Evolutionary conservation across 805 yeast species (phyloP).

Genomic region (Wickerhamiella australiensis): DNA sequence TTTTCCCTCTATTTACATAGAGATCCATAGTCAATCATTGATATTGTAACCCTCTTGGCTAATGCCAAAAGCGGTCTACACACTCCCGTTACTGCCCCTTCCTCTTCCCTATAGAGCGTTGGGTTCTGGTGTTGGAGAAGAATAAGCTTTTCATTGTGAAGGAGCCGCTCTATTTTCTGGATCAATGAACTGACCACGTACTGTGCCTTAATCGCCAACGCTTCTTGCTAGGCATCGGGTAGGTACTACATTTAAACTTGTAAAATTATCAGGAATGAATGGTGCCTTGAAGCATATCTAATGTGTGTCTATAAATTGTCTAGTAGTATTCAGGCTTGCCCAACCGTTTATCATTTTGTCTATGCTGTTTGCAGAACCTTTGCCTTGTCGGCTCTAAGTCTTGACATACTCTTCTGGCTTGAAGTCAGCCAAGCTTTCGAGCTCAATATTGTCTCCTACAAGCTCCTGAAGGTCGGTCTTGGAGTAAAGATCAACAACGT

Average conservation of each 20-base stretch:
- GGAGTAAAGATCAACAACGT: constrained; percentile 25
- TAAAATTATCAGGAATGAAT: too few species aligned
- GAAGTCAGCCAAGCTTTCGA: constrained; percentile 42
- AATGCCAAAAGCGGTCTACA: neutral
- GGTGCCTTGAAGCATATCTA: too few species aligned
- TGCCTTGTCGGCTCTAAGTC: too few species aligned
- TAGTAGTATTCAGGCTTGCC: too few species aligned
- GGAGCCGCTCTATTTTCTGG: constrained; percentile 8
- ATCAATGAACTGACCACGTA: constrained; percentile 20
- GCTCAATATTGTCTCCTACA: constrained; percentile 46
- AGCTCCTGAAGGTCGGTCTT: constrained; percentile 19
- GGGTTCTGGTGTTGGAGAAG: constrained; percentile 29
- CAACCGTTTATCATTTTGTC: too few species aligned
- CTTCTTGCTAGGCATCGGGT: constrained; percentile 18
- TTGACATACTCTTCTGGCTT: constrained; percentile 35
- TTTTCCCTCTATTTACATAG: too few species aligned
- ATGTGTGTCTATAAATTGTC: neutral
- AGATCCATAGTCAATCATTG: neutral
- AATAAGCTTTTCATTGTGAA: constrained; percentile 17
- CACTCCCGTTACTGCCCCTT: constrained; percentile 30
- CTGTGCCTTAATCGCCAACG: constrained; percentile 17
- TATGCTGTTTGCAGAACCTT: too few species aligned
- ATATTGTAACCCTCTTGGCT: neutral
- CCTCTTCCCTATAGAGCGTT: constrained; percentile 21
- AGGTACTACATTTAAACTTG: constrained; percentile 17